Evolutionary conservation across 192 early-diverging fungal genomes (phyloP), one percentile per base, ranked within the genome.

Genomic region (Podila epicladia): DNA sequence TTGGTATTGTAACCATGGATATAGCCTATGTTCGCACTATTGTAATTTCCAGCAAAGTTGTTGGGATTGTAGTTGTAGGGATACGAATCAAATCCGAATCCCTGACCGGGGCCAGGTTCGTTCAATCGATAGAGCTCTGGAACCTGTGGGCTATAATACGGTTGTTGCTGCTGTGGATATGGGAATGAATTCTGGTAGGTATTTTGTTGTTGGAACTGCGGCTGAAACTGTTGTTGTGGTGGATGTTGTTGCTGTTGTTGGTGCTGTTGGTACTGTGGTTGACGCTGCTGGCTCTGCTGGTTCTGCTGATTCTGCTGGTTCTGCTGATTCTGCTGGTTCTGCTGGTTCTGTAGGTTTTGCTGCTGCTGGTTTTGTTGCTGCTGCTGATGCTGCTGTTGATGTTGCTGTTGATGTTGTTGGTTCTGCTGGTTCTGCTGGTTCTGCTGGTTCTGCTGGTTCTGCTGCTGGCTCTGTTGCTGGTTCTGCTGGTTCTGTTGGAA

Each of bases 371-470:
- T 11, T 19, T 28, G 37, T 3, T 59, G 67, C 20, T 59, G 55
- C 26, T 48, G 37, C 29, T 38, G 57, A 20, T 59, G n/a, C 24
- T 29, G 67, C 26, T 41, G 51, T 29, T 35, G 62, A 0, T 38
- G 62, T 63, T 63, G 62, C n/a, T 37, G 62, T 13, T 13, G 35
- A 3, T 63, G 5, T 33, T 38, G 62, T 17, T 20, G 62, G 31
- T 22, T 15, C 62, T 38, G 62, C 17, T 38, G 62, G 12, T 37
- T 29, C 33, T 38, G 62, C 38, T 33, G 33, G 13, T 63, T 29
- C 62, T 38, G 62, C 13, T 63, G 31, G 31, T 63, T 29, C 19
- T 37, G 33, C 71, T 77, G 48, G 38, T 20, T 35, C 57, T 33
- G 33, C 2, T 32, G 2, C 32, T 32, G 32, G 32, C 5, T 32